These are phyloP conservation scores for Apostasia ramifera DNA, from an alignment of 106 monocot species.

Conservation along the genomic window DNA sequence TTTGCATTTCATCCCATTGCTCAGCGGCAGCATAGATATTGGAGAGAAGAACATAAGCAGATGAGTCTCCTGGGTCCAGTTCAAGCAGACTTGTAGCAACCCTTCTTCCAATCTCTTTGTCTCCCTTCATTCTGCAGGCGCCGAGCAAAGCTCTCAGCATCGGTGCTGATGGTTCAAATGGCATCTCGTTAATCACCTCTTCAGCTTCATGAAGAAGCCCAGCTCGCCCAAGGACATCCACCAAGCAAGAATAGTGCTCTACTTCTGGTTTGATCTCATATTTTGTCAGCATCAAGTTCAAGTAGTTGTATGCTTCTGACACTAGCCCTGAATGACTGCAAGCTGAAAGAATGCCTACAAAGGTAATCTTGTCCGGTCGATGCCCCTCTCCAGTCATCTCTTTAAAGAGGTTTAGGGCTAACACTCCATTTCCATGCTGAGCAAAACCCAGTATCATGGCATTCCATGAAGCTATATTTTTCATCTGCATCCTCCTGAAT, in stretches of 20 bases:
- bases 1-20: constrained; percentile 38
- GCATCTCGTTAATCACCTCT: constrained; percentile 57
- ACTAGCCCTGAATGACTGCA: constrained; percentile 78
- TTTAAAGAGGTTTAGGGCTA: constrained; percentile 40
- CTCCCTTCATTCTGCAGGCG: constrained; percentile 51
- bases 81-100: constrained; percentile 35
- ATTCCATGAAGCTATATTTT: constrained; percentile 61
- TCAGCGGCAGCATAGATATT: constrained; percentile 54
- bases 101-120: constrained; percentile 38
- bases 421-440: constrained; percentile 51
- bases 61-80: constrained; percentile 55
- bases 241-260: constrained; percentile 74
- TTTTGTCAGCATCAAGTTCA: constrained; percentile 42
- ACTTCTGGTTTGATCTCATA: constrained; percentile 48
- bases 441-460: constrained; percentile 58
- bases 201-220: constrained; percentile 53
- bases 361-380: constrained; percentile 65
- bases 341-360: constrained; percentile 59
- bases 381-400: constrained; percentile 31
- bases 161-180: constrained; percentile 45
- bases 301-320: constrained; percentile 45
- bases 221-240: constrained; percentile 58
- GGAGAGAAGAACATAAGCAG: constrained; percentile 74
- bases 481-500: constrained; percentile 34
- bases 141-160: constrained; percentile 58